Percentiles rank a stretch among this genome's conserved stretches.
These are phyloP conservation scores for Solanum dulcamara DNA, from an alignment of 257 asterid species.

Conservation along the genomic window DNA sequence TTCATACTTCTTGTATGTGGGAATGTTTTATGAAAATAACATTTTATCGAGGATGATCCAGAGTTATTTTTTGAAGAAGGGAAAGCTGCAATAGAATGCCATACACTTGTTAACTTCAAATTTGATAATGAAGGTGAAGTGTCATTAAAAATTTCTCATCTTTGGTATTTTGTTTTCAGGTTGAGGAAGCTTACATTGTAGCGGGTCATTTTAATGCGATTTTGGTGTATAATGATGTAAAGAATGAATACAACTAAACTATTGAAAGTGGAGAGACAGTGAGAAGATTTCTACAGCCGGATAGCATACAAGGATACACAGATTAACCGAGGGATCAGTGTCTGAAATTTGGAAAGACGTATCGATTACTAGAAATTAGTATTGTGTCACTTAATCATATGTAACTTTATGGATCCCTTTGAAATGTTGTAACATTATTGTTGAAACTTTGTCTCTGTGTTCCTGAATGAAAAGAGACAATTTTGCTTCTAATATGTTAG, in stretches of 20 bases:
- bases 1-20: neutral
- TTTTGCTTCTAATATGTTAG: neutral
- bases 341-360: neutral
- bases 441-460: neutral
- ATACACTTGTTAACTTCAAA: neutral
- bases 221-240: conserved; percentile 1
- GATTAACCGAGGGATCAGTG: neutral
- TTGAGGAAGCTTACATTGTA: conserved; percentile 14
- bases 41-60: neutral
- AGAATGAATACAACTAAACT: neutral
- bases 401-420: neutral
- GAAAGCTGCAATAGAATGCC: neutral
- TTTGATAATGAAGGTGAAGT: neutral
- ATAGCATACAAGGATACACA: neutral
- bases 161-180: conserved; percentile 13
- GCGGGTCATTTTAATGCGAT: neutral
- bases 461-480: neutral
- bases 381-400: neutral
- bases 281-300: neutral
- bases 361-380: neutral
- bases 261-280: neutral
- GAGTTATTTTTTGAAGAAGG: neutral
- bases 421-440: neutral
- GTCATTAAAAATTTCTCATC: neutral
- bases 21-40: neutral